These are phyloP conservation scores for Dactylellina haptotyla DNA, from an alignment of 2,329 filamentous ascomycete species.

Conservation along the genomic window DNA sequence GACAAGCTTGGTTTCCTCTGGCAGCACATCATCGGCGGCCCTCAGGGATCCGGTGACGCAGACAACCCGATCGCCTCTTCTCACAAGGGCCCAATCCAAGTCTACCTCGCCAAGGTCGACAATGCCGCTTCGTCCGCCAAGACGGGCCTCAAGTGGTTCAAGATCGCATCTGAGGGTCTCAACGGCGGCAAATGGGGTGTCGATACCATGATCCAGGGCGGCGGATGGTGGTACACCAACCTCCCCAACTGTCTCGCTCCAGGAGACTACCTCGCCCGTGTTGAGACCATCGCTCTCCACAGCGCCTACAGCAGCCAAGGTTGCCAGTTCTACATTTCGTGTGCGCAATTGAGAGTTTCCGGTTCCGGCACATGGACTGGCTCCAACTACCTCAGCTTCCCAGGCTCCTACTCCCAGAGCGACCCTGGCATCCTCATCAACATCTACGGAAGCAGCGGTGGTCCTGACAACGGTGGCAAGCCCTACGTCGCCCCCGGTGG, in stretches of 20 bases:
- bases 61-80: slow-evolving; percentile 67
- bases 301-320: slow-evolving; percentile 61
- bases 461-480: slow-evolving; percentile 34
- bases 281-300: slow-evolving; percentile 72
- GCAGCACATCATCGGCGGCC: slow-evolving; percentile 68
- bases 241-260: slow-evolving; percentile 67
- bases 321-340: slow-evolving; percentile 65
- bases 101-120: slow-evolving; percentile 66
- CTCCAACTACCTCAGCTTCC: slow-evolving; percentile 58
- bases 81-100: slow-evolving; percentile 68
- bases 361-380: slow-evolving; percentile 60
- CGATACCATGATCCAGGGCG: slow-evolving; percentile 64
- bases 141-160: slow-evolving; percentile 60
- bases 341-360: slow-evolving; percentile 64
- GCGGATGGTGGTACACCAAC: slow-evolving; percentile 65
- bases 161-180: slow-evolving; percentile 70
- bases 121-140: slow-evolving; percentile 63
- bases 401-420: slow-evolving; percentile 59
- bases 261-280: slow-evolving; percentile 70
- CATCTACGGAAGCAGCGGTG: slow-evolving; percentile 46
- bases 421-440: slow-evolving; percentile 58
- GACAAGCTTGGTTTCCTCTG: slow-evolving; percentile 67
- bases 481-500: slow-evolving; percentile 52
- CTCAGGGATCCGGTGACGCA: slow-evolving; percentile 55
- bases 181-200: slow-evolving; percentile 68